Percentiles rank a stretch among this genome's conserved stretches.
Evolutionary conservation across 441 rosid genomes (phyloP).

Genomic region (Aleurites moluccanus): DNA sequence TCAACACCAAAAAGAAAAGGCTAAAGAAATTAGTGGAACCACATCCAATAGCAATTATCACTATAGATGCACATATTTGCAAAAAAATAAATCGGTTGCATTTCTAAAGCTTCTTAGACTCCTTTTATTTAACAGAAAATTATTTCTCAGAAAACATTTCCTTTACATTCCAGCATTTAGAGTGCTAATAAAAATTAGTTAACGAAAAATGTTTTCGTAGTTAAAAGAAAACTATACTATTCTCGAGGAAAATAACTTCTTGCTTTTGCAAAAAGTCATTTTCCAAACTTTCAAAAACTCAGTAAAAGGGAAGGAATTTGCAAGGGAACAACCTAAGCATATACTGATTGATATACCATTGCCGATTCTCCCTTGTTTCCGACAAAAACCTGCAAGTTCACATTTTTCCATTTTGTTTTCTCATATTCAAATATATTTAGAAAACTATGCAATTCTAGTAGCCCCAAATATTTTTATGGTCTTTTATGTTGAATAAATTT

Average conservation of each 20-base stretch:
- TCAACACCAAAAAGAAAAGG: constrained; percentile 22
- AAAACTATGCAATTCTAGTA: not conserved
- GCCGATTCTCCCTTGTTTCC: not conserved
- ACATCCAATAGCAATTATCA: constrained; percentile 3
- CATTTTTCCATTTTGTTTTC: not conserved
- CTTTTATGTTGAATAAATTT: not conserved
- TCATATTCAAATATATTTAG: not conserved
- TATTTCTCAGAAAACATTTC: not conserved
- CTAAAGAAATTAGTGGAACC: not conserved
- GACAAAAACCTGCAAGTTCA: not conserved
- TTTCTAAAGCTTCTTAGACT: not conserved
- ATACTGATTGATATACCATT: not conserved
- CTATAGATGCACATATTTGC: constrained; percentile 3
- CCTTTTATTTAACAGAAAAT: not conserved
- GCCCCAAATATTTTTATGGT: no score
- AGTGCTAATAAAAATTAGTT: not conserved
- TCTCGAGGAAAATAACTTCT: not conserved
- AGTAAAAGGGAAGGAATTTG: not conserved
- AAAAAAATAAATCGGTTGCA: constrained; percentile 7
- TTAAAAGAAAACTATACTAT: not conserved
- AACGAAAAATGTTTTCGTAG: not conserved
- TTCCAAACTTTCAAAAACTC: not conserved
- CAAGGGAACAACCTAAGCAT: not conserved
- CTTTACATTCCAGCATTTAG: not conserved
- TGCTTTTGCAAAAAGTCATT: not conserved